Evolutionary conservation across 2,329 filamentous ascomycete species (phyloP).

Genomic region (Fusarium pilosicola): DNA sequence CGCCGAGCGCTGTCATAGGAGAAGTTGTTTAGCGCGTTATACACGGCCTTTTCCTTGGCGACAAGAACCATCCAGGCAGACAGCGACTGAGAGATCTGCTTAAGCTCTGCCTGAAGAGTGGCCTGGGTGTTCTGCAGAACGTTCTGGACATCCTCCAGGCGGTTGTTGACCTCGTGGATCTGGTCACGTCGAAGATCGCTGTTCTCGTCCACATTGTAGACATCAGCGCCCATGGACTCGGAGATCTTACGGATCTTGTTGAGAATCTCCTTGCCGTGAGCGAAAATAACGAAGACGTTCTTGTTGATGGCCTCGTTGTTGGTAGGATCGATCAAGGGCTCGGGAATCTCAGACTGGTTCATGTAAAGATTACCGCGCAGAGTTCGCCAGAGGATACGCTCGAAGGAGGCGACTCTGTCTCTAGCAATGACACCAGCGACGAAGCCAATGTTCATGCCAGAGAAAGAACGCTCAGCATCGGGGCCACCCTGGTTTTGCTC

Average conservation of each 20-base stretch:
- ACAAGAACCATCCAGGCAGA: slow-evolving; percentile 98
- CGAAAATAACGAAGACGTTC: slow-evolving; percentile 99
- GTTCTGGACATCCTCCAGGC: slow-evolving; percentile 88
- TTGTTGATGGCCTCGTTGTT: slow-evolving; percentile 94
- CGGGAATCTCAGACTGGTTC: slow-evolving; percentile 99
- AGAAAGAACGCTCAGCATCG: slow-evolving; percentile 86
- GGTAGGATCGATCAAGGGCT: slow-evolving; percentile 88
- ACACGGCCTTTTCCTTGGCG: slow-evolving; percentile 98
- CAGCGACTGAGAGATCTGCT: slow-evolving; percentile 90
- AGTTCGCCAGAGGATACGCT: slow-evolving; percentile 97
- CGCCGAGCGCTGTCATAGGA: slow-evolving; percentile 96
- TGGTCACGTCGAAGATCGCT: slow-evolving; percentile 94
- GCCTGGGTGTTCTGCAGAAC: slow-evolving; percentile 95
- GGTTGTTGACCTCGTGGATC: slow-evolving; percentile 96
- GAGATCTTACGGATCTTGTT: slow-evolving; percentile 99
- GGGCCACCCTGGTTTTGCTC: slow-evolving; percentile 78
- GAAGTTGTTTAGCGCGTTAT: slow-evolving; percentile 93
- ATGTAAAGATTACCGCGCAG: slow-evolving; percentile 98
- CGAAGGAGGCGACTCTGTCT: slow-evolving; percentile 93
- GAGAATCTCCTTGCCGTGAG: slow-evolving; percentile 97
- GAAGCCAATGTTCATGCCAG: slow-evolving; percentile 98
- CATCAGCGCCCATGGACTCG: slow-evolving; percentile 92
- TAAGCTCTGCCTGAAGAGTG: slow-evolving; percentile 91
- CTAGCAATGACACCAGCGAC: slow-evolving; percentile 95
- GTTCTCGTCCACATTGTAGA: slow-evolving; percentile 98